Conservation (phyloP, 306 rosid species). For the Canavalia gladiata region DNA sequence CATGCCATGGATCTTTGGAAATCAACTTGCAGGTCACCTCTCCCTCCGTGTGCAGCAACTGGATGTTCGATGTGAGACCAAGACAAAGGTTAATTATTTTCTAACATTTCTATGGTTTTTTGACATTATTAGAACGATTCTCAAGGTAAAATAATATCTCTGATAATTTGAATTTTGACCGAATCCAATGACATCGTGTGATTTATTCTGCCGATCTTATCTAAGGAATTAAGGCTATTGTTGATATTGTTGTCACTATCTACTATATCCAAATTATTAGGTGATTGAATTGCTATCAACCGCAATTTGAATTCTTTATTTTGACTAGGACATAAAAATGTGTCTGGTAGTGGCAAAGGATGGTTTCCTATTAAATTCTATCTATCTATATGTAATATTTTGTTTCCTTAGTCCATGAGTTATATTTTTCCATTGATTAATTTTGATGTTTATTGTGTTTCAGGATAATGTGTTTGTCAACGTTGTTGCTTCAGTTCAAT, state of each 20-base stretch:
- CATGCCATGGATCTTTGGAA: constrained; percentile 79
- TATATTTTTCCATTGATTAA: neutral
- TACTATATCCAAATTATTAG: constrained; percentile 2
- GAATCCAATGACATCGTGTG: no score
- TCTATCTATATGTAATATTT: neutral
- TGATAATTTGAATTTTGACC: no score
- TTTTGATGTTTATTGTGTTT: constrained; percentile 40
- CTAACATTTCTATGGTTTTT: neutral
- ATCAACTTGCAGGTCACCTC: constrained; percentile 70
- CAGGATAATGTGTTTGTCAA: constrained; percentile 88
- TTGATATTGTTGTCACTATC: no score
- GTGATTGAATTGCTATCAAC: neutral
- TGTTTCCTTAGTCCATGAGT: neutral
- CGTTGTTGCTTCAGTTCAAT: constrained; percentile 82
- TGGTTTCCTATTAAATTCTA: neutral
- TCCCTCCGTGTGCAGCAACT: constrained; percentile 81
- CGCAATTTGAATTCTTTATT: neutral
- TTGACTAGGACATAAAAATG: neutral
- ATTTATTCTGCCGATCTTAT: no score
- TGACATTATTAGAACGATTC: no score
- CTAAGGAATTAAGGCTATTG: no score
- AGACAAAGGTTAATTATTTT: constrained; percentile 72
- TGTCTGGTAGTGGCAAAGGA: neutral
- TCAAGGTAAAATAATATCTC: no score
- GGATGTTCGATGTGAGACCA: constrained; percentile 81